These are phyloP conservation scores for Paulownia fortunei DNA, from an alignment of 257 asterid species.

Conservation along the genomic window DNA sequence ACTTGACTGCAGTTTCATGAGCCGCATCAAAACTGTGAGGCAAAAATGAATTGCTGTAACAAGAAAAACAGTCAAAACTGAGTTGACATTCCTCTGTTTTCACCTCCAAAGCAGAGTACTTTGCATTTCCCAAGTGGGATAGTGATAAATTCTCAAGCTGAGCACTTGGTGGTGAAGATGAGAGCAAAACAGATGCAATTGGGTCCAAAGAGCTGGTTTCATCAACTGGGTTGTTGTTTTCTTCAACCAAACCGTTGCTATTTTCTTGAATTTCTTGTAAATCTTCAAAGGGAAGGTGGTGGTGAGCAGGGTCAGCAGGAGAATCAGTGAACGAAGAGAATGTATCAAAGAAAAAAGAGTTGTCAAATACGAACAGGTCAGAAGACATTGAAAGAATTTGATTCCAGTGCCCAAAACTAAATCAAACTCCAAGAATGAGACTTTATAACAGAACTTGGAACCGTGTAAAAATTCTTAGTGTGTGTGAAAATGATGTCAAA, in stretches of 20 bases:
- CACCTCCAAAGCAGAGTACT: constrained; percentile 43
- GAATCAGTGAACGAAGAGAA: constrained; percentile 57
- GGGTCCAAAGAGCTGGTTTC: constrained; percentile 42
- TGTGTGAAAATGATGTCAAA: constrained; percentile 6
- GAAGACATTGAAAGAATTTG: constrained; percentile 60
- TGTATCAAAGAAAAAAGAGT: constrained; percentile 58
- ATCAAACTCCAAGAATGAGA: neutral
- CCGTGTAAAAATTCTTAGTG: too few relatives aligned
- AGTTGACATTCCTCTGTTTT: constrained; percentile 63
- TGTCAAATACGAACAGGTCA: constrained; percentile 60
- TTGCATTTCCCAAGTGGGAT: constrained; percentile 38
- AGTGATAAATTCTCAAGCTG: constrained; percentile 62
- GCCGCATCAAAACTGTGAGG: constrained; percentile 38
- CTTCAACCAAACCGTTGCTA: constrained; percentile 21
- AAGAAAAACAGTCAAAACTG: constrained; percentile 34
- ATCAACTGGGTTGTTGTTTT: constrained; percentile 25
- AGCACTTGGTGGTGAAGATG: constrained; percentile 71
- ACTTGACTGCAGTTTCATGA: constrained; percentile 48
- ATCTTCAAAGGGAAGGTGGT: constrained; percentile 31
- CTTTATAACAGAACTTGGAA: neutral
- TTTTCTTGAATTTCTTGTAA: constrained; percentile 40
- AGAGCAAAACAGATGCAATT: constrained; percentile 47
- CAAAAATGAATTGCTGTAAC: constrained; percentile 31
- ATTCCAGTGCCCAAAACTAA: neutral
- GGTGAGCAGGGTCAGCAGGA: constrained; percentile 31